Conservation (phyloP, 192 early-diverging fungal genomes). For the Oehlia diaphana region DNA sequence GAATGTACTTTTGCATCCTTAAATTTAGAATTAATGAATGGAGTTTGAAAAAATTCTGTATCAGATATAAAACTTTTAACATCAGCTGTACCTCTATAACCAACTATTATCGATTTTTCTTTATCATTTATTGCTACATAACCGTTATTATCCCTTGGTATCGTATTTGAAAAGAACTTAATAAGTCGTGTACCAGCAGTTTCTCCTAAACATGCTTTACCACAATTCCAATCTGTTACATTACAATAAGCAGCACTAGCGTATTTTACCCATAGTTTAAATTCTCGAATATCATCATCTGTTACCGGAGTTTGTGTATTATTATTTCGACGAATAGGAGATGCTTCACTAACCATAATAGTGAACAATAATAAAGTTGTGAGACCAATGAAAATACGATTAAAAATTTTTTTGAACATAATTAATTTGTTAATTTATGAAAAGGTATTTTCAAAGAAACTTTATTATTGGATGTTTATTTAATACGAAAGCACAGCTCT, state of each 20-base stretch:
- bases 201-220: background rate
- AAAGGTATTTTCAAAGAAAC: too few relatives aligned
- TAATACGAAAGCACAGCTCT: too few relatives aligned
- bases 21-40: background rate
- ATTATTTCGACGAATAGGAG: too few relatives aligned
- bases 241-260: slow-evolving; percentile 20
- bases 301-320: background rate
- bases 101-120: slow-evolving; percentile 1
- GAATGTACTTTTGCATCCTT: background rate
- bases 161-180: background rate
- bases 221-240: slow-evolving; percentile 21
- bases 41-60: background rate
- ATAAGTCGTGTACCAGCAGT: background rate
- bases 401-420: too few relatives aligned
- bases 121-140: slow-evolving; percentile 13
- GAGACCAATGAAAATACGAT: too few relatives aligned
- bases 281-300: background rate
- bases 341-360: too few relatives aligned
- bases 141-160: slow-evolving; percentile 19
- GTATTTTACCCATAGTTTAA: slow-evolving; percentile 3
- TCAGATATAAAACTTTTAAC: background rate
- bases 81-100: slow-evolving; percentile 11
- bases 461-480: too few relatives aligned
- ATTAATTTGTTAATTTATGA: too few relatives aligned
- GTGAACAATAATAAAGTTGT: too few relatives aligned